Evolutionary conservation across 257 asterid species (phyloP), one percentile per base, ranked within the genome.

Genomic region (Capsicum chinense): DNA sequence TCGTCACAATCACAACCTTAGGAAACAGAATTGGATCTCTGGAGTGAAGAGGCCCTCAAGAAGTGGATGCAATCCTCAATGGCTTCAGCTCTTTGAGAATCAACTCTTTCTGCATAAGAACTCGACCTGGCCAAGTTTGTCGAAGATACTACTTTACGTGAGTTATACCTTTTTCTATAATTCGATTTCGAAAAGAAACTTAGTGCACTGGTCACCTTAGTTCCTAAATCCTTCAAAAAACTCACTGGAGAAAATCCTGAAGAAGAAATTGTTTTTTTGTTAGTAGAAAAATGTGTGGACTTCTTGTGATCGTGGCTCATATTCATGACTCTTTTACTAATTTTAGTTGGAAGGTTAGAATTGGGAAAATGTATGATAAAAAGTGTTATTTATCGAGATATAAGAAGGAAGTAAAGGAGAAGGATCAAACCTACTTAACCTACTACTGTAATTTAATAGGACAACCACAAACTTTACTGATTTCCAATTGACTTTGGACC

Each of bases 1-100:
- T 11, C 17, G 5, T 21, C n/a, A 50, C 17, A 39, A 26, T 26
- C 33, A 26, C 33, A 8, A 13, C 62, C 91, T 91, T 37, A 68
- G 11, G 88, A 58, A 56, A 92, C 87, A 26, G 97, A 94, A 84
- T 87, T 90, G 9, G 97, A 92, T 87, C 95, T 91, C 15, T 83
- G 4, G 2, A 54, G 94, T 71, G 94, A 89, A 1, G 94, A 93
- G 44, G 44, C 33, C 33, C 33, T 94, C 86, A 95, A 91, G 91
- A 95, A 95, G 92, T 92, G 93, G 56, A 95, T 95, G 86, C 99
- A 95, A 58, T 95, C 99, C 74, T 93, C 95, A 1, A 95, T 91
- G 59, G 99, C 98, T 86, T 95, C 96, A 11, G 95, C 98, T 83
- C 98, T 86, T 57, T 94, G 98, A 37, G 94, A 92, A 83, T 95